Evolutionary conservation across 208 protist species (phyloP).

Genomic region (Wallacemonas sp.): DNA sequence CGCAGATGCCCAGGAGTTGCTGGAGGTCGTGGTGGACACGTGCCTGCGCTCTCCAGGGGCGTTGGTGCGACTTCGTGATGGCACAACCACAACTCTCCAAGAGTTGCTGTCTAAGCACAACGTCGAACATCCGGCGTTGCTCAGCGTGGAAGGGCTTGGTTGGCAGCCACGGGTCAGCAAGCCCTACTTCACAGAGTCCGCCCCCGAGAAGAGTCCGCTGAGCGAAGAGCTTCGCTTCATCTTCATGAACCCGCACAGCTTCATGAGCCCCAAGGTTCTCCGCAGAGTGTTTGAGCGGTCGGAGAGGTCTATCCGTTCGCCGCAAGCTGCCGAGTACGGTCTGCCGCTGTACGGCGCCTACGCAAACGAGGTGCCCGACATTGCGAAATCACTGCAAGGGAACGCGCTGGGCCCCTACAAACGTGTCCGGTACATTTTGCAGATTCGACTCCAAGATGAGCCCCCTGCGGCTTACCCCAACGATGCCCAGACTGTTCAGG

Average conservation of each 20-base stretch:
- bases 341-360: constrained; percentile 81
- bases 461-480: constrained; percentile 37
- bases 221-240: constrained; percentile 83
- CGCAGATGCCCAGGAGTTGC: constrained; percentile 78
- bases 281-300: constrained; percentile 48
- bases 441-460: constrained; percentile 84
- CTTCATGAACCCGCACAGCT: constrained; percentile 67
- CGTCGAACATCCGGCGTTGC: constrained; percentile 49
- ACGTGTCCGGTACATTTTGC: constrained; percentile 94
- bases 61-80: constrained; percentile 51
- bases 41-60: constrained; percentile 62
- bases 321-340: constrained; percentile 79
- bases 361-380: constrained; percentile 50
- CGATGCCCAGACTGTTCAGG: constrained; percentile 85
- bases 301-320: constrained; percentile 43
- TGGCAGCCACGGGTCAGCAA: constrained; percentile 61
- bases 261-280: constrained; percentile 57
- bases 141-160: constrained; percentile 85
- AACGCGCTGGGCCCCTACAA: constrained; percentile 63
- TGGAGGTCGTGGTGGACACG: constrained; percentile 76
- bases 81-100: constrained; percentile 61
- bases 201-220: constrained; percentile 35
- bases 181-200: constrained; percentile 29
- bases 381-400: constrained; percentile 60
- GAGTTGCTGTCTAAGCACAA: constrained; percentile 71